A percentile compares a stretch with the other conserved stretches of the same genome.
Conservation (phyloP, 208 protist genomes). For the Trypanosoma lewisi region DNA sequence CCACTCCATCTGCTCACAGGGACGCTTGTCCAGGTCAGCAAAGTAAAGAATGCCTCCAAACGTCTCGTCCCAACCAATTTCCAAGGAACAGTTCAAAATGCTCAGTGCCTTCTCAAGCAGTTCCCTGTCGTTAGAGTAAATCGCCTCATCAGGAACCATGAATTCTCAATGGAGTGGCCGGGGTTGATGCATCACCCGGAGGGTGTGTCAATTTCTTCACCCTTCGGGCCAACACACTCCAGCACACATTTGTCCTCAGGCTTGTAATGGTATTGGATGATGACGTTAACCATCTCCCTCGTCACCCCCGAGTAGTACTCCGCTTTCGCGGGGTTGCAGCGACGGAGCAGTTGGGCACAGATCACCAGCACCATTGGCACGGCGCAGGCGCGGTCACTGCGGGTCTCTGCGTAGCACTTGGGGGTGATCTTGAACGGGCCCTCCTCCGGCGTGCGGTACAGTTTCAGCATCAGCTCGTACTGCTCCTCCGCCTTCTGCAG, state of each 20-base stretch:
- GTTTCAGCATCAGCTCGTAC: slow-evolving; percentile 13
- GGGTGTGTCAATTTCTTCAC: slow-evolving; percentile 11
- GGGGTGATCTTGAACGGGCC: slow-evolving; percentile 18
- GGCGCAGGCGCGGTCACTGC: slow-evolving; percentile 6
- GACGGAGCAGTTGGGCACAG: slow-evolving; percentile 12
- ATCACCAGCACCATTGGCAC: slow-evolving; percentile 16
- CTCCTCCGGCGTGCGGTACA: slow-evolving; percentile 7
- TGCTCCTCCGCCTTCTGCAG: slow-evolving; percentile 11
- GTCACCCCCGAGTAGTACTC: slow-evolving; percentile 10
- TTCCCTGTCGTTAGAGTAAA: slow-evolving; percentile 13
- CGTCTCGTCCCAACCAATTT: slow-evolving; percentile 12
- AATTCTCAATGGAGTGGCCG: slow-evolving; percentile 22
- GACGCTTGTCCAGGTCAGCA: slow-evolving; percentile 11
- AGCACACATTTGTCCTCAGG: slow-evolving; percentile 14
- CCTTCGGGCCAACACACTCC: slow-evolving; percentile 10
- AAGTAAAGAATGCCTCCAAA: slow-evolving; percentile 25
- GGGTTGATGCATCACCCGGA: slow-evolving; percentile 20
- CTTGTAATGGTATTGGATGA: slow-evolving; percentile 14
- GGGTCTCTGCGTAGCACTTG: slow-evolving; percentile 8
- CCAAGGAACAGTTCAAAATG: slow-evolving; percentile 20
- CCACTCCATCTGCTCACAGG: slow-evolving; percentile 25
- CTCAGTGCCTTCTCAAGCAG: slow-evolving; percentile 22
- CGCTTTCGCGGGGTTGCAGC: slow-evolving; percentile 9
- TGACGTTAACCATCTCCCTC: slow-evolving; percentile 11
- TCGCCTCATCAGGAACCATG: slow-evolving; percentile 21